Base-by-base conservation (phyloP, 2,329 filamentous ascomycete genomes). In the Colletotrichum sp. region DNA sequence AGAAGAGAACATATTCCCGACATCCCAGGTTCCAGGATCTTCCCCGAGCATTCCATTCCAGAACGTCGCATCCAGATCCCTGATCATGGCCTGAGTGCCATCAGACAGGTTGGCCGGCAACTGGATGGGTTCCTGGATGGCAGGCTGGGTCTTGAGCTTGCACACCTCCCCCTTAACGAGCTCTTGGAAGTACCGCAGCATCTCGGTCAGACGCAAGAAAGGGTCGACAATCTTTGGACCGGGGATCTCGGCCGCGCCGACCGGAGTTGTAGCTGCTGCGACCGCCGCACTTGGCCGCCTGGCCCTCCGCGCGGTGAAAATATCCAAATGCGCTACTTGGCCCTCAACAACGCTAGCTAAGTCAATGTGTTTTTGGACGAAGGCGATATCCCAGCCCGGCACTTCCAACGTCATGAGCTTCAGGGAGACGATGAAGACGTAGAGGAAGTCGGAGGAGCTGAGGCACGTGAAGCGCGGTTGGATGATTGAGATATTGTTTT, bases 381-480 rank as follows among this genome's bases (percentile, higher is more conserved):
- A 78, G 3, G 78, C 78, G 5, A 85, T 79, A 65, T 89, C 85
- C 88, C 88, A 90, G 0, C 88, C 88, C 1, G 87, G 86, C 1
- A 85, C 76, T 52, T 84, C 82, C 14, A 89, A 80, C 13, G 84
- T 86, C 73, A 87, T 82, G n/a, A 90, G 83, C 79, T 87, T 87
- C 21, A 90, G 83, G 52, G 82, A 84, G 1, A 84, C 86, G 76
- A 90, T 83, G 77, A 89, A 84, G 34, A 84, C 83, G 77, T 86
- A 89, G 65, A 87, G 83, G 61, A 87, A 84, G 78, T 90, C 88
- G 26, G 87, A 89, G 10, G 86, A 84, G 16, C 84, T 83, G 69
- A 89, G 82, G 78, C 85, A 85, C 16, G 87, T 80, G 71, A 86
- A 87, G 16, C 82, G 83, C 24, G 87, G 87, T 34, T 80, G 79